Conservation (phyloP, 1,284 basidiomycete genomes). For the Meripilus lineatus region DNA sequence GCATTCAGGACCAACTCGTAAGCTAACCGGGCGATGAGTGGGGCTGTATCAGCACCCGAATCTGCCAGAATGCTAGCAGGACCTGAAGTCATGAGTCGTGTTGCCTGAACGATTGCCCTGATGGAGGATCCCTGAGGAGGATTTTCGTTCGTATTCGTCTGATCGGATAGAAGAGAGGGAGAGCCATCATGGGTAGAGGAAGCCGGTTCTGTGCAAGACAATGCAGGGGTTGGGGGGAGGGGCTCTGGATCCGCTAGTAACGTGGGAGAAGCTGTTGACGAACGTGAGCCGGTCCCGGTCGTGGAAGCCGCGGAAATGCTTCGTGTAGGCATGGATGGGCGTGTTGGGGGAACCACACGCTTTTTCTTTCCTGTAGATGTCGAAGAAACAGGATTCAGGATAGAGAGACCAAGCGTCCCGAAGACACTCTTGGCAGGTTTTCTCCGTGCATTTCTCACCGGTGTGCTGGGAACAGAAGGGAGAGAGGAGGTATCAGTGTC, state of each 20-base stretch:
- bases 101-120: slow-evolving; percentile 78
- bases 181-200: slow-evolving; percentile 4
- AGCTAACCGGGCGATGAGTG: slow-evolving; percentile 62
- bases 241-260: neutral
- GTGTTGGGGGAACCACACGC: slow-evolving; percentile 16
- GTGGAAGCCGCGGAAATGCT: neutral
- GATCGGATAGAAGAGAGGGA: slow-evolving; percentile 14
- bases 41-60: slow-evolving; percentile 55
- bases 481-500: slow-evolving; percentile 7
- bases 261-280: neutral
- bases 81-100: slow-evolving; percentile 84
- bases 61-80: slow-evolving; percentile 71
- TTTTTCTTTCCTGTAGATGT: slow-evolving; percentile 24
- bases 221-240: slow-evolving; percentile 17
- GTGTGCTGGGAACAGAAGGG: slow-evolving; percentile 13
- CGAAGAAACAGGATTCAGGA: slow-evolving; percentile 47
- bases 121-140: slow-evolving; percentile 55
- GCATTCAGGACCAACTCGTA: slow-evolving; percentile 70
- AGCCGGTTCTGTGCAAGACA: too few relatives aligned
- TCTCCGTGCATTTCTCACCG: slow-evolving; percentile 28
- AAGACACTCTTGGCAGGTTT: slow-evolving; percentile 57
- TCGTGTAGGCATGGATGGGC: neutral
- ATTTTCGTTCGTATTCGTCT: slow-evolving; percentile 23
- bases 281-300: neutral
- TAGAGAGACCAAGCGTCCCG: slow-evolving; percentile 63